A percentile compares a stretch with the other conserved stretches of the same genome.
Evolutionary conservation across 2,329 filamentous ascomycete species (phyloP).

Genomic region (Penicillium rolfsii): DNA sequence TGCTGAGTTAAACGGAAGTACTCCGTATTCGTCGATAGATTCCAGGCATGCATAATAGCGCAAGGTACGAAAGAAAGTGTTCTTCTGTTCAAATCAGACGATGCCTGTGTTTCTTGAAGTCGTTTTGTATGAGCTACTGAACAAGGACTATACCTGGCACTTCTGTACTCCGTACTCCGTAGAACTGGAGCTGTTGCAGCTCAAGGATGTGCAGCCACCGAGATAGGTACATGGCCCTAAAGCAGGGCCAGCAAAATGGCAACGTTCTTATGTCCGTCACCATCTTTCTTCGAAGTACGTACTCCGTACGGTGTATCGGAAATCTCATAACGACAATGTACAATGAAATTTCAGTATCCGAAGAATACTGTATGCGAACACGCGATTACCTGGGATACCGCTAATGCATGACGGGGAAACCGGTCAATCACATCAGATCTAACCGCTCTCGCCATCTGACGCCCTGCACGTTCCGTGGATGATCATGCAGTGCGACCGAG

Average conservation of each 20-base stretch:
- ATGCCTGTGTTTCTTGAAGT: neutral
- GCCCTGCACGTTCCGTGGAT: conserved; percentile 26
- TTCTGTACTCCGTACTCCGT: neutral
- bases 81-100: neutral
- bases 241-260: conserved; percentile 3
- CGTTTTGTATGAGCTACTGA: neutral
- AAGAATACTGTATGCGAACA: neutral
- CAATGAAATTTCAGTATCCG: neutral
- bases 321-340: neutral
- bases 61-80: neutral
- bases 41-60: neutral
- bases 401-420: conserved; percentile 28
- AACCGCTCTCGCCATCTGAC: conserved; percentile 17
- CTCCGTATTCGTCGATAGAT: neutral
- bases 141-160: neutral
- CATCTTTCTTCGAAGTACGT: neutral
- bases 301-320: neutral
- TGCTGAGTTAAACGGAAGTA: no score
- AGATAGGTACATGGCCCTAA: neutral
- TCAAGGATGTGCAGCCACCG: neutral
- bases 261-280: conserved; percentile 6
- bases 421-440: conserved; percentile 32
- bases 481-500: conserved; percentile 24
- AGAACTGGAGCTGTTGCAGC: neutral
- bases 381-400: conserved; percentile 14